Evolutionary conservation across 441 rosid species (phyloP), one percentile per base, ranked within the genome.

Genomic region (Melastoma candidum): DNA sequence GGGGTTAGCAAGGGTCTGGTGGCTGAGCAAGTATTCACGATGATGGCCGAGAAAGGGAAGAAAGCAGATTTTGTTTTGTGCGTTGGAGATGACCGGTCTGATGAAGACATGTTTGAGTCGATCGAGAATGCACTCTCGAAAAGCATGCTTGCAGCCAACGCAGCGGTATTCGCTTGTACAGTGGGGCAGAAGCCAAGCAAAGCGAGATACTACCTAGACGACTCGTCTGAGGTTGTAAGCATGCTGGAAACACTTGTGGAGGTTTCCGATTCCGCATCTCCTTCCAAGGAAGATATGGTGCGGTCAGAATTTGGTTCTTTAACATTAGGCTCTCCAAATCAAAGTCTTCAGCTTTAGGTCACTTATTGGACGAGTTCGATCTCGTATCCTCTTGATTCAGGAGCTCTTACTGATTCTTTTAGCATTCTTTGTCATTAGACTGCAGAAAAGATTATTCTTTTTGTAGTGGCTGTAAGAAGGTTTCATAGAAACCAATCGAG

Each of bases 111-210:
- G 64, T 60, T 60, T 47, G 64, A 60, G 52, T 51, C 53, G 24
- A 60, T 60, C 1, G 57, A n/a, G 32, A 60, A 12, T 45, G 64
- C 47, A 22, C 51, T 60, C 1, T 60, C 58, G 0, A 60, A 57
- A 47, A 53, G 47, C 24, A 60, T 12, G 12, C 64, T 60, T 46
- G 52, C 58, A 8, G 46, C 64, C 52, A 60, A 60, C 44, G 47
- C 64, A 0, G 64, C 39, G 1, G 64, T 60, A 4, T 60, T 60
- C 46, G 64, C 64, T 32, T 60, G 64, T 46, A 60, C 64, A 4
- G 64, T 60, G 64, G 64, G 64, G 17, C 64, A 60, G 41, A 60
- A 60, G 49, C 64, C 64, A 11, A 60, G 64, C 64, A 60, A 60
- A 46, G 64, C 64, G 25, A 60, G 50, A 4, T 60, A 60, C 47